A percentile compares a stretch with the other conserved stretches of the same genome.
Evolutionary conservation across 495 filamentous ascomycete genomes (phyloP).

Genomic region (Daldinia childiae): DNA sequence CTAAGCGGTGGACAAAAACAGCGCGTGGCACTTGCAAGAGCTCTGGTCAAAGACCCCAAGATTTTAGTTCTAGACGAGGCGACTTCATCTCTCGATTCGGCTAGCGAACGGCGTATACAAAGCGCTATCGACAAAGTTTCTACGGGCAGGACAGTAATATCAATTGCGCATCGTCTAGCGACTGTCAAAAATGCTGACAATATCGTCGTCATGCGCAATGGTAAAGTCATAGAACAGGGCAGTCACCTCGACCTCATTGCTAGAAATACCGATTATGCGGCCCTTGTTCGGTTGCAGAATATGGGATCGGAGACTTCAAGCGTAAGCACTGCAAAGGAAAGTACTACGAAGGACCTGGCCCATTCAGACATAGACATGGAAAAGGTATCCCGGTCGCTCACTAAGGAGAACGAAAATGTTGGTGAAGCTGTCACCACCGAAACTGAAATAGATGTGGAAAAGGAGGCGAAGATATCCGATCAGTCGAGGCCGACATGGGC

Average conservation of each 20-base stretch:
- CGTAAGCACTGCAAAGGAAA: slow-evolving; percentile 37
- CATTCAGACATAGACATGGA: slow-evolving; percentile 46
- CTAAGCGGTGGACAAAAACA: slow-evolving; percentile 70
- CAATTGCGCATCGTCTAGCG: slow-evolving; percentile 74
- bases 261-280: slow-evolving; percentile 54
- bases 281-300: slow-evolving; percentile 49
- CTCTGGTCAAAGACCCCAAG: slow-evolving; percentile 57
- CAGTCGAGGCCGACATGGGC: slow-evolving; percentile 37
- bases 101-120: slow-evolving; percentile 64
- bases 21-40: slow-evolving; percentile 67
- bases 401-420: slow-evolving; percentile 15
- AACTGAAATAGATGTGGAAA: slow-evolving; percentile 15
- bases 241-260: slow-evolving; percentile 54
- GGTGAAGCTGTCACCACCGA: not conserved
- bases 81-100: slow-evolving; percentile 62
- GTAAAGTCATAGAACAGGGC: slow-evolving; percentile 65
- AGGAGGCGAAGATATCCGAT: slow-evolving; percentile 15
- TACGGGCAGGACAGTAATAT: slow-evolving; percentile 70
- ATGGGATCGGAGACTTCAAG: slow-evolving; percentile 45
- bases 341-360: slow-evolving; percentile 17
- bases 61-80: slow-evolving; percentile 67
- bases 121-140: slow-evolving; percentile 59
- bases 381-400: slow-evolving; percentile 48
- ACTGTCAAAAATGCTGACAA: slow-evolving; percentile 71
- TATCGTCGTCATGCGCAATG: slow-evolving; percentile 68